Evolutionary conservation across 345 rosid genomes (phyloP), one percentile per base, ranked within the genome.

Genomic region (Linum tenue): DNA sequence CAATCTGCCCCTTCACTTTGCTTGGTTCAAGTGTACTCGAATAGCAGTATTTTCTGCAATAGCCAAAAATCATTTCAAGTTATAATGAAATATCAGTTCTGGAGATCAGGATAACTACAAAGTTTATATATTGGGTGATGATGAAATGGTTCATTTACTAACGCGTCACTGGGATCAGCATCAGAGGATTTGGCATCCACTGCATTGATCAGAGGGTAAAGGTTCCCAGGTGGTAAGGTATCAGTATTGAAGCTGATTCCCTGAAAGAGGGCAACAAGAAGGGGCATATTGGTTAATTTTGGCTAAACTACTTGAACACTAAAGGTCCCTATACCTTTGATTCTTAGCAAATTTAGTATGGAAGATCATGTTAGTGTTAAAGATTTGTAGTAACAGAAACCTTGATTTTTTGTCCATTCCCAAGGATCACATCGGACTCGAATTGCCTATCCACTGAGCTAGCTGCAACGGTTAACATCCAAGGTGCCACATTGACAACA

Each of bases 391-490:
- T 1, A 2, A 63, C 9, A 60, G 41, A 1, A 35, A 72, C 75
- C 75, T 66, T 66, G 40, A 42, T 55, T 15, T 16, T 9, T n/a
- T 56, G 62, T 35, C 42, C 55, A 2, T 72, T 72, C 16, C 75
- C 75, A 44, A 72, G 75, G 51, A 17, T 7, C 16, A 48, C 67
- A 56, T 14, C 10, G 3, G 63, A 55, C 17, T 70, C 4, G 11
- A 72, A 72, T 0, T 72, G 59, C 2, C 76, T 42, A 39, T 67
- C 68, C 8, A 62, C 59, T 22, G 71, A 56, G 56, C 76, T 72
- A 16, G 65, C 71, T 2, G 37, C 76, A 58, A 72, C 76, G 0
- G 76, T 72, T 2, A 72, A 35, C 17, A 63, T 17, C 76, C 71
- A 72, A 0, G 76, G 76, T 7, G 71, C 71, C 37, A 38, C 60